Evolutionary conservation across 202 grass and related monocot genomes (phyloP), one percentile per base, ranked within the genome.

Genomic region (Carex arenaria): DNA sequence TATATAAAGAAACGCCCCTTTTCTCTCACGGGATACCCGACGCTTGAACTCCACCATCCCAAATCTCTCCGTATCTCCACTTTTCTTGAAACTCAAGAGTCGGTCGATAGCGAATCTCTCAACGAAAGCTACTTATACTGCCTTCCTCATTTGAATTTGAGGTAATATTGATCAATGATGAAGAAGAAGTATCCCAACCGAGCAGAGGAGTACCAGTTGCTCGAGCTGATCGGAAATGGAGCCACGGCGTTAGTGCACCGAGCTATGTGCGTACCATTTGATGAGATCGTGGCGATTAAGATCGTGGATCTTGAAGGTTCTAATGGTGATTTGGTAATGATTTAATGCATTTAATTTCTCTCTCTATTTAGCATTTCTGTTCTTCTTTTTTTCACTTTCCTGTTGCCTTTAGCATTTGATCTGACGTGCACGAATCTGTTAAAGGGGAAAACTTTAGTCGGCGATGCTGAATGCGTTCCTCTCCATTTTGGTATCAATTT

Each of bases 211-310:
- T 98, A 98, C 83, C 84, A 95, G 83, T 84, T 98, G 82, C 87
- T 84, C 11, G 95, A 98, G 91, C 71, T 84, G 38, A 74, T 98
- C 73, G 95, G 95, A 14, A 84, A 98, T 19, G 95, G 95, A 15
- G 92, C 87, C 82, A 98, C 90, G 18, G 95, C 93, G n/a, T 88
- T 90, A 7, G 95, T 98, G 36, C 89, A 86, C 54, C 90, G 95
- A 11, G 95, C 95, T 42, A 83, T 66, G 7, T 98, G 95, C 85
- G 19, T 84, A 8, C 91, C 95, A 3, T 85, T 93, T 47, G 80
- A 89, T 40, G 93, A 98, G 89, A 47, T 90, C 89, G 89, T 98
- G 43, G 93, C 95, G 38, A 85, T 98, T 80, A 98, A 98, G 91
- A 81, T 98, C 23, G 89, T 98, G 68, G 94, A 98, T 75, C 82